Evolutionary conservation across 768 basidiomycete species (phyloP).

Genomic region (Auricularia cornea): DNA sequence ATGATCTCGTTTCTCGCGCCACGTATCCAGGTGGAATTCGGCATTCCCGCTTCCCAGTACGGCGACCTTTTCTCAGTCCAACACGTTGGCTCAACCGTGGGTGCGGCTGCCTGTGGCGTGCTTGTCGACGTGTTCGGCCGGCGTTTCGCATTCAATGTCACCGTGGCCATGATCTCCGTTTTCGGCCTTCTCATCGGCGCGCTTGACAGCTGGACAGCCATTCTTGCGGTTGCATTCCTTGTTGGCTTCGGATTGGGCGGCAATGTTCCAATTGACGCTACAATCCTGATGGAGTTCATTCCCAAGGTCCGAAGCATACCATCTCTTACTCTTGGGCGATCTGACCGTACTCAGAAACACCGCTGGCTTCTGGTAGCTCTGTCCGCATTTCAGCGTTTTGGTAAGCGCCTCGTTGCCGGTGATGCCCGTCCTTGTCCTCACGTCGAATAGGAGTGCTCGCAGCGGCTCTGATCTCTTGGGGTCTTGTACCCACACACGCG

Average conservation of each 20-base stretch:
- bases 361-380: constrained; percentile 52
- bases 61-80: constrained; percentile 26
- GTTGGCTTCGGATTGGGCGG: constrained; percentile 38
- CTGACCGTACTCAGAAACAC: constrained; percentile 12
- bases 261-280: constrained; percentile 49
- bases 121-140: constrained; percentile 46
- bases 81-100: constrained; percentile 48
- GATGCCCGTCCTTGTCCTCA: too few relatives aligned
- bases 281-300: constrained; percentile 34
- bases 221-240: constrained; percentile 33
- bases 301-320: background rate
- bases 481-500: constrained; percentile 46
- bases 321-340: background rate
- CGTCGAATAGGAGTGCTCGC: constrained; percentile 19
- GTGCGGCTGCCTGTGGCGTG: constrained; percentile 40
- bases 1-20: constrained; percentile 2
- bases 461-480: constrained; percentile 38
- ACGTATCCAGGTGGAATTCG: background rate
- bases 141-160: constrained; percentile 43
- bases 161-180: constrained; percentile 42
- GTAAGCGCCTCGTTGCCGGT: too few relatives aligned
- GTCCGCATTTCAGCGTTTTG: constrained; percentile 53
- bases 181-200: constrained; percentile 46
- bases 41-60: background rate
- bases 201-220: constrained; percentile 37